Evolutionary conservation across 139 green algal genomes (phyloP).

Genomic region (Chlorella sp.): DNA sequence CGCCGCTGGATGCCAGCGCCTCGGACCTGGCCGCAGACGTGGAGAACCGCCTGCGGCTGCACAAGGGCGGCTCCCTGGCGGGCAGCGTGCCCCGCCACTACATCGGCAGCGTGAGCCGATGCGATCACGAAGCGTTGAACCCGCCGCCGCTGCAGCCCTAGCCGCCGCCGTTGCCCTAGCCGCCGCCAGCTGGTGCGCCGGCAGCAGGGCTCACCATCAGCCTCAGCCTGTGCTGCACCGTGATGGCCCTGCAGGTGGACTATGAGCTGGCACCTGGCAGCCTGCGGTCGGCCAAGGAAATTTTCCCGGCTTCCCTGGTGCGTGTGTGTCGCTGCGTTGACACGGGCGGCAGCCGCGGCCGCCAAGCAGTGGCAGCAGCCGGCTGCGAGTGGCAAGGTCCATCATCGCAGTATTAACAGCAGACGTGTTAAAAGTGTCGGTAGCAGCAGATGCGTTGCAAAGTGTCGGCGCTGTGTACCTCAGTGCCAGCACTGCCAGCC

Average conservation of each 20-base stretch:
- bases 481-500: not conserved
- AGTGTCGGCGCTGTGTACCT: not conserved
- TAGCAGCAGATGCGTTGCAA: no score
- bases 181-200: not conserved
- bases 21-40: no score
- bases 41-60: no score
- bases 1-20: no score
- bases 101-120: no score
- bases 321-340: not conserved
- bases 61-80: no score
- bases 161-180: not conserved
- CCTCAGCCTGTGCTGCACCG: not conserved
- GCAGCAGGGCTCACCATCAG: not conserved
- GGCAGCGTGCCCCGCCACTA: no score
- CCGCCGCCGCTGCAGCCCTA: no score
- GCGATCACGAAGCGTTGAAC: not conserved
- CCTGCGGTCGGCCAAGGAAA: slow-evolving; percentile 68
- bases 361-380: not conserved
- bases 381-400: no score
- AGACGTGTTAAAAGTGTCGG: no score
- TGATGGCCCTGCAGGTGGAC: slow-evolving; percentile 60
- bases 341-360: not conserved
- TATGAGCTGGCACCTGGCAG: slow-evolving; percentile 76
- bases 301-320: slow-evolving; percentile 51
- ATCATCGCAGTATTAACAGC: no score